Base-by-base conservation (phyloP, 2,329 filamentous ascomycete species). In the Cytospora piceicola region DNA sequence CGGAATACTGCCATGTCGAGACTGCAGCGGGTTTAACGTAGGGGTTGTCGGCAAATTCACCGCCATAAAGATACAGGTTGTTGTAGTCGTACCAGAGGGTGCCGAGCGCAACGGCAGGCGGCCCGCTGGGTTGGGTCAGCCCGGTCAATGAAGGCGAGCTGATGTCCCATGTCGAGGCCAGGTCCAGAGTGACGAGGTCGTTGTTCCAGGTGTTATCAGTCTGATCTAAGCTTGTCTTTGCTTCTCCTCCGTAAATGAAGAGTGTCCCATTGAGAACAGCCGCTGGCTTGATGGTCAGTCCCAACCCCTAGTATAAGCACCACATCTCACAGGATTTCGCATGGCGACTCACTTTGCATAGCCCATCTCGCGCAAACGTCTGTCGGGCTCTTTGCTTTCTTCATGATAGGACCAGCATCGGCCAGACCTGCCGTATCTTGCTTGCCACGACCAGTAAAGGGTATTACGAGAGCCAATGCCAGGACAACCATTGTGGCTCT, bases 201-300 rank as follows among this genome's bases (percentile, higher is more conserved):
- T 92, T 92, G 70, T 90, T 92, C 90, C 90, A 93, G 1, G 86
- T 89, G 72, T 92, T 79, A 7, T 79, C 76, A 1, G 78, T 82
- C 71, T 93, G 90, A 42, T 82, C 81, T 17, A 81, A 75, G 20
- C 81, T 75, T 1, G 81, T 84, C 58, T 82, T 90, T 17, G 86
- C 83, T 70, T 90, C 83, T 30, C 91, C 91, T 42, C 91, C 91
- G 70, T 92, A 94, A 63, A 92, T 84, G 73, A 92, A 94, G 3
- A 93, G 73, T 0, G 90, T 93, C 17, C 90, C 90, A 69, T 93
- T 93, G 20, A 94, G 82, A 42, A 90, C 74, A 4, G 91, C 87
- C 67, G 82, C 86, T 85, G n/a, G 3, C 11, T 6, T 7, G 15
- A 54, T 2, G 36, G 42, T 57, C 49, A 60, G 61, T 30, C 7